Percentiles rank a stretch among this genome's conserved stretches.
phyloP scores from a whole-genome alignment of 257 asterid species.

The Ilex asprella region DNA sequence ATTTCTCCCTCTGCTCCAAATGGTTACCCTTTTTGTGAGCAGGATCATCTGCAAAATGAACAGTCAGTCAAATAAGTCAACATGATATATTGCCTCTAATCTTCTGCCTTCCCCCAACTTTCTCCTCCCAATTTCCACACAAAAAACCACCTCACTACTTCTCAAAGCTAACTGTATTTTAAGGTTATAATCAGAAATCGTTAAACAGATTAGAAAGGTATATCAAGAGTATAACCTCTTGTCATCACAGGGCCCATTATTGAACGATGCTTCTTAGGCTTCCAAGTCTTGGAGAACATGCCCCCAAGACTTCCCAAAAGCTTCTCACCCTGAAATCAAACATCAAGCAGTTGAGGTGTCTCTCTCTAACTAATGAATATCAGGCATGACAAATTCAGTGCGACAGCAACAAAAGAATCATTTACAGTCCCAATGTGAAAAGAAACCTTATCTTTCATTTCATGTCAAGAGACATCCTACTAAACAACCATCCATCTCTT shows the following conservation, averaged over 20 bases:
- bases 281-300: slow-evolving; percentile 86
- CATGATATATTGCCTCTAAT: slow-evolving; percentile 9
- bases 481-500: not conserved
- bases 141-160: not conserved
- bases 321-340: slow-evolving; percentile 77
- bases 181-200: too few relatives aligned
- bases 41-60: slow-evolving; percentile 53
- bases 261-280: slow-evolving; percentile 70
- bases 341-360: not conserved
- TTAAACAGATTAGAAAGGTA: not conserved
- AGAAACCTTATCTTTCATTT: not conserved
- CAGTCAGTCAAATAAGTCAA: slow-evolving; percentile 14
- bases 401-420: not conserved
- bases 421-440: not conserved
- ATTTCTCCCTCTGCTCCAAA: slow-evolving; percentile 80
- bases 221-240: slow-evolving; percentile 34
- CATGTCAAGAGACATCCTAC: not conserved
- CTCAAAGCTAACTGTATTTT: not conserved
- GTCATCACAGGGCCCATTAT: slow-evolving; percentile 63
- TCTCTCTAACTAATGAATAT: not conserved
- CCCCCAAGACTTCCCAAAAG: slow-evolving; percentile 97
- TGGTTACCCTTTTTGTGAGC: slow-evolving; percentile 63
- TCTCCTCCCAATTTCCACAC: not conserved
- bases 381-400: not conserved
- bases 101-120: slow-evolving; percentile 1